Evolutionary conservation across 345 rosid species (phyloP), one percentile per base, ranked within the genome.

Genomic region (Lepidium sativum): DNA sequence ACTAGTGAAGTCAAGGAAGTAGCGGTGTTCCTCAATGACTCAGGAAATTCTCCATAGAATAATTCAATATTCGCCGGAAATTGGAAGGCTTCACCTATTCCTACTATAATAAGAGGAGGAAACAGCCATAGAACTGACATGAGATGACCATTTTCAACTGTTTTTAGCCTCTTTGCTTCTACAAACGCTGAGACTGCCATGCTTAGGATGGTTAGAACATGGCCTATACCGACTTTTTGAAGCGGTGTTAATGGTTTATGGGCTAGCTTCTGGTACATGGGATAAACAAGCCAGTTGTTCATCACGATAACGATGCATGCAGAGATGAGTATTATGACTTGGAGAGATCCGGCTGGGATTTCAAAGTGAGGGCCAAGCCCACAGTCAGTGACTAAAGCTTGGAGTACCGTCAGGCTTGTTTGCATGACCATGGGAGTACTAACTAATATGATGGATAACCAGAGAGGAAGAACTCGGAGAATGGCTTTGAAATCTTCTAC

Each of bases 401-500:
- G 86, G 37, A 82, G 83, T 58, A 84, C 35, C 3, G 55, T 51
- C 69, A 81, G 25, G 62, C 76, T 78, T 32, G 15, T 12, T 58
- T 63, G 76, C 20, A 73, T 39, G 5, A 71, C 77, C 10, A 79
- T 37, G 10, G 84, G 69, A 9, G 49, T 75, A 65, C 61, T 49
- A 34, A 83, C 9, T 6, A 80, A 45, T 32, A 87, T 45, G 11
- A 65, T 15, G 8, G 73, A 13, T 52, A 81, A 57, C 70, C 75
- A 77, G 4, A 78, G 37, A 12, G 87, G 91, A 20, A 75, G 48
- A 49, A 83, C 69, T 52, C 63, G 74, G 9, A 85, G 14, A 6
- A 88, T 34, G 9, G 66, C 40, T 67, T 88, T 88, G 8, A 83
- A 74, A 71, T 85, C 83, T 63, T 83, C 96, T 33, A 83, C 91